A percentile compares a stretch with the other conserved stretches of the same genome.
phyloP scores from a whole-genome alignment of 2,329 filamentous ascomycete genomes.

The Scytalidium sp. region DNA sequence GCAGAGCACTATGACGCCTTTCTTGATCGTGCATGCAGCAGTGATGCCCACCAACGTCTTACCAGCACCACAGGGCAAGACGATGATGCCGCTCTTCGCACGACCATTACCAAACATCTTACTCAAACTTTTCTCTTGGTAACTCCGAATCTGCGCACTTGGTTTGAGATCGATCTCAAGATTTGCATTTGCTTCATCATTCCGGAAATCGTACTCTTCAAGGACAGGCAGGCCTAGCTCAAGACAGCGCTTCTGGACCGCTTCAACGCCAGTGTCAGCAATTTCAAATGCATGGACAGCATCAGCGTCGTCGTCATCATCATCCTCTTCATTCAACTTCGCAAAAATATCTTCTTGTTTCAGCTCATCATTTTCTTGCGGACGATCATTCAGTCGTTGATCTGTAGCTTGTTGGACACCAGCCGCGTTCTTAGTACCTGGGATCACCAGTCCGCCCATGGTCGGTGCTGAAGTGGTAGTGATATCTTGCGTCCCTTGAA shows the following conservation, averaged over 20 bases:
- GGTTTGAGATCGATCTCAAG: slow-evolving; percentile 92
- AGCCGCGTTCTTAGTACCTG: slow-evolving; percentile 89
- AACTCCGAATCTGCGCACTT: slow-evolving; percentile 84
- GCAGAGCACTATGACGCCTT: slow-evolving; percentile 90
- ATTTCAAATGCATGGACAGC: slow-evolving; percentile 95
- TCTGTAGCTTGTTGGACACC: slow-evolving; percentile 72
- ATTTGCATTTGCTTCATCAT: slow-evolving; percentile 84
- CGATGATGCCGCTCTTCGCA: slow-evolving; percentile 96
- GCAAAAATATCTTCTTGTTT: slow-evolving; percentile 69
- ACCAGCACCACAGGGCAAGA: slow-evolving; percentile 91
- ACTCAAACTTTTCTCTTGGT: slow-evolving; percentile 95
- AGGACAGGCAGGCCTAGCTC: slow-evolving; percentile 83
- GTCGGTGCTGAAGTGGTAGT: slow-evolving; percentile 81
- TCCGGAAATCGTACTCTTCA: slow-evolving; percentile 96
- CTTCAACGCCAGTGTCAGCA: slow-evolving; percentile 74
- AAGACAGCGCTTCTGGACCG: slow-evolving; percentile 85
- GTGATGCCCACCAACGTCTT: slow-evolving; percentile 99
- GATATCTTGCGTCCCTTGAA: slow-evolving; percentile 68
- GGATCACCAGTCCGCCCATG: slow-evolving; percentile 84
- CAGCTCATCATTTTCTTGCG: slow-evolving; percentile 46
- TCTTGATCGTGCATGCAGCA: slow-evolving; percentile 95
- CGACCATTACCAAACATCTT: slow-evolving; percentile 99
- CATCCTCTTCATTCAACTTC: slow-evolving; percentile 74
- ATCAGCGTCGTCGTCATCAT: slow-evolving; percentile 77
- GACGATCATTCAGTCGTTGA: slow-evolving; percentile 37